phyloP scores from a whole-genome alignment of 495 filamentous ascomycete species.

The Immersiella caudata region DNA sequence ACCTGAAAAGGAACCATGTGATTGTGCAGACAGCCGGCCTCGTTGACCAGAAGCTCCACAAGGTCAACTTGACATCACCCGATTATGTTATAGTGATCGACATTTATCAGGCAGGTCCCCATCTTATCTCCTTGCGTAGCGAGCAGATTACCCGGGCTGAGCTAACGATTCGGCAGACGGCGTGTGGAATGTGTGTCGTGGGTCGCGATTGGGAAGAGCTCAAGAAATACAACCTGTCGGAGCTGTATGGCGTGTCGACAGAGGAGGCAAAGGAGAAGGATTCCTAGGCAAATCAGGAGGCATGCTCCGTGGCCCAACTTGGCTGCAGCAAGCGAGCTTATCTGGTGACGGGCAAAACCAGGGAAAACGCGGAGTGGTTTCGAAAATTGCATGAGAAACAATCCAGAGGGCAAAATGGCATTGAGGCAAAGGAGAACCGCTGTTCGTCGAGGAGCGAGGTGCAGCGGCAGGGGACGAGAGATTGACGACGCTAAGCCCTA shows the following conservation, averaged over 20 bases:
- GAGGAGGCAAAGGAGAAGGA: constrained; percentile 5
- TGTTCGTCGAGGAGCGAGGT: constrained; percentile 29
- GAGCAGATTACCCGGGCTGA: neutral
- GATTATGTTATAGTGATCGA: constrained; percentile 88
- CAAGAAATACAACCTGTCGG: constrained; percentile 52
- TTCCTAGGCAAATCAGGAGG: constrained; percentile 4
- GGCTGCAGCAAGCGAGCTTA: constrained; percentile 17
- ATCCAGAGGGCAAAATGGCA: neutral
- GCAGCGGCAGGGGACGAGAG: constrained; percentile 20
- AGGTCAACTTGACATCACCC: constrained; percentile 78
- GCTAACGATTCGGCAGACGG: constrained; percentile 35
- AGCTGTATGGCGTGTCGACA: constrained; percentile 39
- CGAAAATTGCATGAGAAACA: constrained; percentile 16
- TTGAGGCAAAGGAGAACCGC: constrained; percentile 8
- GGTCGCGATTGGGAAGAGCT: constrained; percentile 53
- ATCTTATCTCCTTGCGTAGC: neutral
- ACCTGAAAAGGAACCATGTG: constrained; percentile 70
- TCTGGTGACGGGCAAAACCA: neutral
- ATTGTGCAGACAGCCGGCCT: constrained; percentile 75
- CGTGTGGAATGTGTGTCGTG: constrained; percentile 53
- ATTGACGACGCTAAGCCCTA: constrained; percentile 47
- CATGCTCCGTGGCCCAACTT: constrained; percentile 5
- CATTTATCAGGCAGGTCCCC: constrained; percentile 73
- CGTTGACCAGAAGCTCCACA: constrained; percentile 63
- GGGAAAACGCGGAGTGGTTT: neutral